Conservation (phyloP, 2,329 filamentous ascomycete genomes). For the Ambrosiella xylebori region DNA sequence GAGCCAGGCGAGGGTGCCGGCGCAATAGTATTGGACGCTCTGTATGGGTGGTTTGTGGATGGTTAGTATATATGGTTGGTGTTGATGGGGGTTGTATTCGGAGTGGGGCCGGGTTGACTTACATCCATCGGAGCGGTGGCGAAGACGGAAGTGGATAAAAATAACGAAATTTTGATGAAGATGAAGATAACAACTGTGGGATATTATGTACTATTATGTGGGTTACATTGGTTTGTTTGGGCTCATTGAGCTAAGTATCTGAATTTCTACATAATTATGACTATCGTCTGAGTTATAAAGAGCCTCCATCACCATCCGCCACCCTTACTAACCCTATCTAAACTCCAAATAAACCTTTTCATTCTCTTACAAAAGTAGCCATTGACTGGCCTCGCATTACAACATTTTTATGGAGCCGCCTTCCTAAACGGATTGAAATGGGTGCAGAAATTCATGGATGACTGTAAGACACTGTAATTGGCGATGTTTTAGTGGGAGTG, state of each 20-base stretch:
- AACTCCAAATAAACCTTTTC: not conserved
- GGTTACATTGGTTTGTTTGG: no score
- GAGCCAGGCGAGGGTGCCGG: constrained; percentile 35
- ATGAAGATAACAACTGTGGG: no score
- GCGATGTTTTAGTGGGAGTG: not conserved
- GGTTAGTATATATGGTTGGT: not conserved
- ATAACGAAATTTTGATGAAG: no score
- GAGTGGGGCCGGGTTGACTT: no score
- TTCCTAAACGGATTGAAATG: not conserved
- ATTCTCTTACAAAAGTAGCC: not conserved
- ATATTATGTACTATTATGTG: no score
- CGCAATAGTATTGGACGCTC: constrained; percentile 33
- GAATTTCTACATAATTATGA: no score
- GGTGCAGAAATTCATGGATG: not conserved
- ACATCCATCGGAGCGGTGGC: no score
- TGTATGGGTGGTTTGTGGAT: constrained; percentile 15
- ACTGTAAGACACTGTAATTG: not conserved
- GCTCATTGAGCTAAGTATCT: no score
- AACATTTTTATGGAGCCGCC: constrained; percentile 1
- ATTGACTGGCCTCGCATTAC: constrained; percentile 8
- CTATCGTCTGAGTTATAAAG: no score
- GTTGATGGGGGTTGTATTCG: not conserved
- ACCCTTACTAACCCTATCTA: no score
- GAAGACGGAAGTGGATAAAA: no score
- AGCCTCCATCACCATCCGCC: no score